A percentile compares a stretch with the other conserved stretches of the same genome.
Conservation (phyloP, 371 early-diverging fungal species). For the Haplosporangium sp. region DNA sequence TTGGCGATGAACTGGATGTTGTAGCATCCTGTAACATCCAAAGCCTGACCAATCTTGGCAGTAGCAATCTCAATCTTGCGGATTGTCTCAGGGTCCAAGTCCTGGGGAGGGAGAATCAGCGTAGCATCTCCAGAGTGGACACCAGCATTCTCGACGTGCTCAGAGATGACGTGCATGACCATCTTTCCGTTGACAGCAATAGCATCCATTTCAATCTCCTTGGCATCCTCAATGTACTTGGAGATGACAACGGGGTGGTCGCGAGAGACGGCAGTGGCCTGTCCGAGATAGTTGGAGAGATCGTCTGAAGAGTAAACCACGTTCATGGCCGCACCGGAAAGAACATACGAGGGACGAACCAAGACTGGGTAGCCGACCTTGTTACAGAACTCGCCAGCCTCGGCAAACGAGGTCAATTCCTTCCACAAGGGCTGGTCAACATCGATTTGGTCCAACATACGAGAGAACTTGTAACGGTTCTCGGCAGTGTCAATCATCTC, state of each 20-base stretch:
- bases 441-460: constrained; percentile 86
- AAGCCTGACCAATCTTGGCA: constrained; percentile 83
- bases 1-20: constrained; percentile 94
- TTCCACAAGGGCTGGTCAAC: constrained; percentile 97
- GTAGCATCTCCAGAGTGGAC: constrained; percentile 98
- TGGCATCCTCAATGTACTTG: constrained; percentile 91
- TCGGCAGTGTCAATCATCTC: constrained; percentile 92
- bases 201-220: constrained; percentile 95
- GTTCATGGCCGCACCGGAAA: constrained; percentile 97
- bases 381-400: constrained; percentile 83
- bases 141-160: constrained; percentile 96
- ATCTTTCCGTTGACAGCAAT: constrained; percentile 88
- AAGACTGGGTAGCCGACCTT: constrained; percentile 92
- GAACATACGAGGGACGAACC: constrained; percentile 94
- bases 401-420: constrained; percentile 84
- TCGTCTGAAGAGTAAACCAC: constrained; percentile 82
- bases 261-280: constrained; percentile 89
- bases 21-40: constrained; percentile 94
- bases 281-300: constrained; percentile 75
- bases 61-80: constrained; percentile 78
- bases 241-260: constrained; percentile 94
- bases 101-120: constrained; percentile 87
- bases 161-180: constrained; percentile 87
- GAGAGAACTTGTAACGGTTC: constrained; percentile 93
- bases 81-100: constrained; percentile 73